Evolutionary conservation across 192 early-diverging fungal genomes (phyloP).

Genomic region (Rhizophagus prolifer): DNA sequence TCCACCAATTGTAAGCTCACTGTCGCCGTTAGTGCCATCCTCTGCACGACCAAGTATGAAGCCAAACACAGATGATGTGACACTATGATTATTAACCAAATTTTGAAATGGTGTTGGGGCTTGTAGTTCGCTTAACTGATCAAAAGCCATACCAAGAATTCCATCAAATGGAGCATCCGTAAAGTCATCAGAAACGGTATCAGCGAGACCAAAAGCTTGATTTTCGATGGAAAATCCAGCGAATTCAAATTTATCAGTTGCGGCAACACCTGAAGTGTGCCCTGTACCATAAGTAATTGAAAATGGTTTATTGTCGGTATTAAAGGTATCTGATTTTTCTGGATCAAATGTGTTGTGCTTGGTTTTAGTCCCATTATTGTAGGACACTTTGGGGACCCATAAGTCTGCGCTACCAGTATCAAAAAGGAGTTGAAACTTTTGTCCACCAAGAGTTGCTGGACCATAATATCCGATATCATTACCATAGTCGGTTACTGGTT

Average conservation of each 20-base stretch:
- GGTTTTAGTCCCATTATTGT: not conserved
- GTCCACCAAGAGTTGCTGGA: conserved; percentile 50
- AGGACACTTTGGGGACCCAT: conserved; percentile 45
- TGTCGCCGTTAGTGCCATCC: conserved; percentile 22
- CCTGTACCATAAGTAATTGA: conserved; percentile 42
- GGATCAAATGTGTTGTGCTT: conserved; percentile 33
- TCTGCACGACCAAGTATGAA: conserved; percentile 49
- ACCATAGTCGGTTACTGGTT: not conserved
- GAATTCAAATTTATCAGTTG: conserved; percentile 32
- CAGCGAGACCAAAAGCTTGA: conserved; percentile 41
- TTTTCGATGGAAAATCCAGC: conserved; percentile 29
- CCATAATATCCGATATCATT: conserved; percentile 56
- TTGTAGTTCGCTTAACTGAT: conserved; percentile 32
- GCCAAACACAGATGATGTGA: conserved; percentile 57
- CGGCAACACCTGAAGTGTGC: conserved; percentile 35
- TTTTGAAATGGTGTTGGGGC: conserved; percentile 52
- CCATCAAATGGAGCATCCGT: conserved; percentile 54
- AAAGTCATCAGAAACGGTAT: conserved; percentile 50
- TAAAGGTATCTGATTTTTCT: conserved; percentile 32
- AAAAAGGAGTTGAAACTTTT: conserved; percentile 56
- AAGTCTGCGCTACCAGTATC: conserved; percentile 61
- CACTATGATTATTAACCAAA: conserved; percentile 45
- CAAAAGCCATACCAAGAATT: conserved; percentile 59
- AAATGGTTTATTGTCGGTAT: conserved; percentile 25
- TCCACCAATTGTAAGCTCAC: conserved; percentile 26